Evolutionary conservation across 768 basidiomycete species (phyloP).

Genomic region (Russula brevipes): DNA sequence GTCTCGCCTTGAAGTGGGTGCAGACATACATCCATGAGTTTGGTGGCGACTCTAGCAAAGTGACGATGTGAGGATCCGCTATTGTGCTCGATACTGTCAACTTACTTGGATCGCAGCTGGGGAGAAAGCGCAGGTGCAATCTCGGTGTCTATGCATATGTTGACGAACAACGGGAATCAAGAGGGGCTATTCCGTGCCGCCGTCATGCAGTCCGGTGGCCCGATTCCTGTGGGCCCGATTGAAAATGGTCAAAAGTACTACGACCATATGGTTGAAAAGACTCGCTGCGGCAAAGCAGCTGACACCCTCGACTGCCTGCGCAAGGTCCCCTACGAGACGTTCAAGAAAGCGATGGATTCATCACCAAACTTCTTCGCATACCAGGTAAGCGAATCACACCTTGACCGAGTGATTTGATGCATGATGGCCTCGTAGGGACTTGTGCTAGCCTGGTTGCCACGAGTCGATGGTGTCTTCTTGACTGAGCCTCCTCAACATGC

Average conservation of each 20-base stretch:
- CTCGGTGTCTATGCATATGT: constrained; percentile 40
- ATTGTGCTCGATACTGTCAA: constrained; percentile 1
- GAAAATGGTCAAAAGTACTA: constrained; percentile 36
- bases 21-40: constrained; percentile 59
- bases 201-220: constrained; percentile 43
- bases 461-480: constrained; percentile 29
- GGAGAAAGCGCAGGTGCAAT: constrained; percentile 55
- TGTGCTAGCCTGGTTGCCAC: constrained; percentile 28
- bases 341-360: constrained; percentile 34
- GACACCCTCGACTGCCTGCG: constrained; percentile 45
- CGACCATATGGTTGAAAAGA: constrained; percentile 37
- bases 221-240: constrained; percentile 31
- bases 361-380: constrained; percentile 33
- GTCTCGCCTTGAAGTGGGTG: constrained; percentile 58
- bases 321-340: constrained; percentile 30
- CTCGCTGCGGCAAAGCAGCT: constrained; percentile 33
- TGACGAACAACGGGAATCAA: constrained; percentile 37
- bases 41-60: constrained; percentile 59
- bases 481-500: constrained; percentile 25
- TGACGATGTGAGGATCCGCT: constrained; percentile 44
- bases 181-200: constrained; percentile 41
- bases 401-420: not conserved
- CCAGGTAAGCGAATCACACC: constrained; percentile 27
- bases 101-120: constrained; percentile 32
- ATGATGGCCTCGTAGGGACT: constrained; percentile 23